These are phyloP conservation scores for Irpex sp. DNA, from an alignment of 1,284 basidiomycete genomes.

Conservation along the genomic window DNA sequence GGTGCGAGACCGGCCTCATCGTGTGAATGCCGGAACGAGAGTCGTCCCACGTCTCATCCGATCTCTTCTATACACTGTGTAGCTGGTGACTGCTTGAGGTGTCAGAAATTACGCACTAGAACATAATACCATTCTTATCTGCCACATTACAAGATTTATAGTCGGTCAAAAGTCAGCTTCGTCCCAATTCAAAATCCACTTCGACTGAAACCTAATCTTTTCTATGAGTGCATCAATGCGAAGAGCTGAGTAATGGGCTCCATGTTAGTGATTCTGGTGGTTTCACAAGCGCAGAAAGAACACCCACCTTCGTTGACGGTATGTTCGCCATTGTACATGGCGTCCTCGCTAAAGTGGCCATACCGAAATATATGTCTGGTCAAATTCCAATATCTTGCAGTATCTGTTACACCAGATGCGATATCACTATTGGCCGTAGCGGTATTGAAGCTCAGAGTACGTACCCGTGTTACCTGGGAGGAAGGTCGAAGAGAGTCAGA, in stretches of 20 bases:
- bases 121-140: background rate
- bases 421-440: slow-evolving; percentile 10
- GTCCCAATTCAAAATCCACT: slow-evolving; percentile 34
- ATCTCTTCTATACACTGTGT: too few relatives aligned
- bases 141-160: background rate
- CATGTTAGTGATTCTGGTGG: slow-evolving; percentile 8
- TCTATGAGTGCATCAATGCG: slow-evolving; percentile 27
- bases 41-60: too few relatives aligned
- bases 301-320: slow-evolving; percentile 53
- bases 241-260: slow-evolving; percentile 19
- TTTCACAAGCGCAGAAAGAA: background rate
- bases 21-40: too few relatives aligned
- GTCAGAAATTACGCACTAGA: too few relatives aligned
- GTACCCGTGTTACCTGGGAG: slow-evolving; percentile 16
- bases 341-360: slow-evolving; percentile 41
- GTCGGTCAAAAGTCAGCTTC: slow-evolving; percentile 19
- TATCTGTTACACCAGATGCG: slow-evolving; percentile 23
- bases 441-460: background rate
- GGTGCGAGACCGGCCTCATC: too few relatives aligned
- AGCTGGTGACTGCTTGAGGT: too few relatives aligned
- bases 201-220: slow-evolving; percentile 33
- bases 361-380: slow-evolving; percentile 59
- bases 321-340: slow-evolving; percentile 53
- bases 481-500: too few relatives aligned
- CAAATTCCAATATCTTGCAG: slow-evolving; percentile 57